Evolutionary conservation across 352 stramenopile genomes (phyloP).

Genomic region (Pythium pyrilobum): DNA sequence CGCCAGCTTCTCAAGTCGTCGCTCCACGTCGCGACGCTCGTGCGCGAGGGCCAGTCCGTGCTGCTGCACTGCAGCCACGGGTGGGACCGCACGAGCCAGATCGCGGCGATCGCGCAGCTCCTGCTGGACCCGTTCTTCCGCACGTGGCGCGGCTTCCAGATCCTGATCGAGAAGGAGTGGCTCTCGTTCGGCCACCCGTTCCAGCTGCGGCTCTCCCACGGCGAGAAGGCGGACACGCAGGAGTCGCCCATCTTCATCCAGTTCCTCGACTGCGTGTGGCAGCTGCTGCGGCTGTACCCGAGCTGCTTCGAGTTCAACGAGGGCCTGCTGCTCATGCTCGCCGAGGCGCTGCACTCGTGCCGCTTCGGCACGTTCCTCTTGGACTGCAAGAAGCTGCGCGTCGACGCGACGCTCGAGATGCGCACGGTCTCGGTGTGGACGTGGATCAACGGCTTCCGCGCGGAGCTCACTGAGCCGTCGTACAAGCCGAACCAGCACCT

Average conservation of each 20-base stretch:
- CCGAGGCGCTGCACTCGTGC: slow-evolving; percentile 95
- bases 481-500: slow-evolving; percentile 47
- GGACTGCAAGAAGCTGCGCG: slow-evolving; percentile 89
- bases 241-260: slow-evolving; percentile 85
- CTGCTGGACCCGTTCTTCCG: slow-evolving; percentile 77
- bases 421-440: slow-evolving; percentile 76
- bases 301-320: slow-evolving; percentile 98
- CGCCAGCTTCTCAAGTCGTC: slow-evolving; percentile 91
- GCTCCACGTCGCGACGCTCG: slow-evolving; percentile 87
- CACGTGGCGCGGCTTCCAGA: slow-evolving; percentile 70
- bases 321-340: slow-evolving; percentile 88
- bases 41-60: slow-evolving; percentile 85
- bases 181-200: slow-evolving; percentile 80
- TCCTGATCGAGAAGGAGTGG: slow-evolving; percentile 85
- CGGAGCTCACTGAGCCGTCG: slow-evolving; percentile 49
- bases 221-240: slow-evolving; percentile 73
- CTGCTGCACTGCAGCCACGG: slow-evolving; percentile 83
- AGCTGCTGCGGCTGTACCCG: slow-evolving; percentile 91
- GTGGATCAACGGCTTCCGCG: slow-evolving; percentile 73
- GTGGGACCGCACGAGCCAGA: slow-evolving; percentile 90
- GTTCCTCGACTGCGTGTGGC: slow-evolving; percentile 79
- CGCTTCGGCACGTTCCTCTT: slow-evolving; percentile 98
- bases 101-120: slow-evolving; percentile 61
- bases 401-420: slow-evolving; percentile 47
- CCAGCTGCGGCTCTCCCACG: slow-evolving; percentile 69